Evolutionary conservation across 805 yeast species (phyloP).

Genomic region (Kodamaea leandrae): DNA sequence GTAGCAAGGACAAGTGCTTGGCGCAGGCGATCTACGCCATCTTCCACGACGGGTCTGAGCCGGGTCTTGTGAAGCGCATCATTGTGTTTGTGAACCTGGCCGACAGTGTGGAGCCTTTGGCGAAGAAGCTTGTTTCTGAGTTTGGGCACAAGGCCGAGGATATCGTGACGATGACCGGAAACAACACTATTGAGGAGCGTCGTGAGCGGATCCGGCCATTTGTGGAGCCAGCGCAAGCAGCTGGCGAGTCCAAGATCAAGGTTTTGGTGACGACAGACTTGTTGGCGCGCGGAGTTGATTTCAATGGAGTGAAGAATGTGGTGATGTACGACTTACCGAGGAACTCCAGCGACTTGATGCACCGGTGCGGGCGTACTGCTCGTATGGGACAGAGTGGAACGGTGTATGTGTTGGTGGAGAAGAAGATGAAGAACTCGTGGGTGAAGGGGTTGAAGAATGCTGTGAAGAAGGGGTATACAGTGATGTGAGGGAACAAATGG

Average conservation of each 20-base stretch:
- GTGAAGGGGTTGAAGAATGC: slow-evolving; percentile 76
- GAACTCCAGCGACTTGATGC: slow-evolving; percentile 81
- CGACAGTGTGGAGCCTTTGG: slow-evolving; percentile 58
- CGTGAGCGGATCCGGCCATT: slow-evolving; percentile 56
- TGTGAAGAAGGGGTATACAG: slow-evolving; percentile 40
- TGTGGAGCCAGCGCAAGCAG: slow-evolving; percentile 53
- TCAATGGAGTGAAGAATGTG: slow-evolving; percentile 76
- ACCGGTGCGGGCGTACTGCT: slow-evolving; percentile 93
- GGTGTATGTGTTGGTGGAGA: slow-evolving; percentile 74
- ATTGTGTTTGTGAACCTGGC: slow-evolving; percentile 82
- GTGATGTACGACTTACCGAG: slow-evolving; percentile 83
- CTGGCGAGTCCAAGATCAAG: slow-evolving; percentile 47
- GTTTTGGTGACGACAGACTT: slow-evolving; percentile 86
- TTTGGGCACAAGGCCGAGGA: slow-evolving; percentile 40
- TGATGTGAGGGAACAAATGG: slow-evolving; percentile 3
- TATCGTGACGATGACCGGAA: slow-evolving; percentile 66
- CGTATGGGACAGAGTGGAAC: slow-evolving; percentile 88
- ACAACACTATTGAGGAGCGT: slow-evolving; percentile 61
- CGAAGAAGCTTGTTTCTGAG: slow-evolving; percentile 46
- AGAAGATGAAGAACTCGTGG: slow-evolving; percentile 70
- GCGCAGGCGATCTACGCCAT: slow-evolving; percentile 89
- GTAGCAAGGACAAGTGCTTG: slow-evolving; percentile 77
- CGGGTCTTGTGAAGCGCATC: slow-evolving; percentile 71
- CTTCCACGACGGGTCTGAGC: slow-evolving; percentile 77
- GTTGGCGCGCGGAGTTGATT: slow-evolving; percentile 86